Base-by-base conservation (phyloP, 108 stramenopile genomes). In the Chaetoceros tenuissimus region DNA sequence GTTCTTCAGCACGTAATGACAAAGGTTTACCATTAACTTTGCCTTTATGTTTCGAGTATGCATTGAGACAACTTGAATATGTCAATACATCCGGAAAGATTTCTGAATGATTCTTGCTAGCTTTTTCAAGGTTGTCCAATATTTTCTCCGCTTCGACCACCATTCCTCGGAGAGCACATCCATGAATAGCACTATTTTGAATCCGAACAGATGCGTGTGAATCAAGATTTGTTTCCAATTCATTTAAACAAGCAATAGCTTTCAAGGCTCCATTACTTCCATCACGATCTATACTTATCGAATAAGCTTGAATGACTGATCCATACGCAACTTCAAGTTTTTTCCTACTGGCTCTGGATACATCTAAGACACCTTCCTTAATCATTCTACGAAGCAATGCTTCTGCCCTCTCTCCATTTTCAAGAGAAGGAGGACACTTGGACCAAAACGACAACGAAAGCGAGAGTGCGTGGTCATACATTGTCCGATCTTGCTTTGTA, bases 211-310 rank as follows among this genome's bases (percentile, higher is more conserved):
- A 5, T 40, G 34, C 5, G n/a, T 49, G 16, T 7, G n/a, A 49
- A n/a, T n/a, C 48, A 7, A 17, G 48, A 7, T 17, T 49, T n/a
- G 48, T 17, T n/a, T 49, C 48, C 48, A 23, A 22, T n/a, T 23
- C 7, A 7, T 49, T 7, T 3, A 49, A n/a, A 34, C 65, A 57
- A 23, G 64, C 60, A 21, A 29, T 57, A 1, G 64, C 59, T 3
- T 64, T 45, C 0, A 57, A 24, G 2, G 58, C 56, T 24, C 55
- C 51, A 53, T 60, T 40, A 10, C 58, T 43, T 69, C 68, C 53
- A 69, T 53, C 45, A 63, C 62, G 18, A 48, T 62, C 51, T 63
- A 53, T 53, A 63, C 21, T 17, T 53, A 53, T 13, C 53, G 28
- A 53, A 40, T 40, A 40, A 10, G 34, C 34, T 13, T 40, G 34